Evolutionary conservation across 306 rosid species (phyloP), one percentile per base, ranked within the genome.

Genomic region (Albizia julibrissin): DNA sequence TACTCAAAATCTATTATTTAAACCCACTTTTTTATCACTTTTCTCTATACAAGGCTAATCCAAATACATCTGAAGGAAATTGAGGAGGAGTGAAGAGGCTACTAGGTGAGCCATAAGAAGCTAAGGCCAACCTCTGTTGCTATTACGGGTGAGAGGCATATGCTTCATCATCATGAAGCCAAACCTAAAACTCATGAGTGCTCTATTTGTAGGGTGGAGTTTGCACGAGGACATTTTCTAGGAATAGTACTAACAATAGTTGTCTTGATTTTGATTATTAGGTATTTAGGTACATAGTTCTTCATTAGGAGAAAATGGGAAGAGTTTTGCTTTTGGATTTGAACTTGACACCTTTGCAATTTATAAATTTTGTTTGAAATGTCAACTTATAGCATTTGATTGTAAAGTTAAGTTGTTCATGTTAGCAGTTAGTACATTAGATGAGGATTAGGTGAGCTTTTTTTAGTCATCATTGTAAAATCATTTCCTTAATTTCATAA

Each of bases 81-180:
- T 1, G 40, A 6, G 34, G 34, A n/a, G 39, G 40, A 5, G 8
- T 4, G 40, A 8, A 5, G 40, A 37, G 99, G 99, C 6, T 98
- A 95, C 88, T 87, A 98, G 0, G 99, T 98, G 1, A 93, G 99
- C 61, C 99, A 95, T 89, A 93, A 93, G 91, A 95, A 92, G 85
- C 92, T 90, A 19, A 81, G 96, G 88, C 49, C 88, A 16, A 79
- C 61, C 10, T 8, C 5, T 16, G 10, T 69, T 85, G 68, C 0
- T 37, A 6, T 33, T 14, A 15, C 1, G 7, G 66, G 11, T 8
- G 72, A 49, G 79, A 81, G 26, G 37, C 2, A 27, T 8, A 16
- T 0, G 69, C 73, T 24, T 78, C 54, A 79, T 78, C 54, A 82
- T 58, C 89, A 78, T 0, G 61, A 5, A 2, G 3, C 77, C 40